These are phyloP conservation scores for Ilyonectria mors-panacis DNA, from an alignment of 2,329 filamentous ascomycete genomes.

Conservation along the genomic window DNA sequence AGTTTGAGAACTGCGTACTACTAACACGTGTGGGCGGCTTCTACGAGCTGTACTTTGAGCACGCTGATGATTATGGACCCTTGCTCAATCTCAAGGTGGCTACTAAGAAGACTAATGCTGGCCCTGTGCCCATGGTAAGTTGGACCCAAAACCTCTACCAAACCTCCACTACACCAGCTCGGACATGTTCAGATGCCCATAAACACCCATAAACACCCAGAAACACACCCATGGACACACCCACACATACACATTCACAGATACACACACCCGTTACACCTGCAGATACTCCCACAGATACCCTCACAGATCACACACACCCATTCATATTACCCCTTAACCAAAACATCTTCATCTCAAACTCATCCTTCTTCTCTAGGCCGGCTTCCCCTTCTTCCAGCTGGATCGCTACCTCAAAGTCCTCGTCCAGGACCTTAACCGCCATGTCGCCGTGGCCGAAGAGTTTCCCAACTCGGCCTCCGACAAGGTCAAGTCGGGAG, in stretches of 20 bases:
- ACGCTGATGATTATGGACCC: slow-evolving; percentile 90
- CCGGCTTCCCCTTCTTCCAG: slow-evolving; percentile 94
- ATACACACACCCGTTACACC: not conserved
- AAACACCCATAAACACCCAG: not conserved
- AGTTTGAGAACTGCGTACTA: slow-evolving; percentile 91
- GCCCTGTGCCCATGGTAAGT: slow-evolving; percentile 86
- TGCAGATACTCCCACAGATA: not conserved
- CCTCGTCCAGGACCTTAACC: slow-evolving; percentile 90
- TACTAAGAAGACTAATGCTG: slow-evolving; percentile 83
- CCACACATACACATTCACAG: not conserved
- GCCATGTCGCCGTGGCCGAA: slow-evolving; percentile 94
- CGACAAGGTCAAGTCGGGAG: slow-evolving; percentile 80
- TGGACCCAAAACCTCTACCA: slow-evolving; percentile 27
- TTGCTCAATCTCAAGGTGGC: slow-evolving; percentile 90
- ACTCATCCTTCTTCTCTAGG: slow-evolving; percentile 61
- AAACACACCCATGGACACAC: not conserved
- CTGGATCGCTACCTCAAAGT: slow-evolving; percentile 93
- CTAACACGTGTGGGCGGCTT: slow-evolving; percentile 95
- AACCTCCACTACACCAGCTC: slow-evolving; percentile 32
- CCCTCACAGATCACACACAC: not conserved
- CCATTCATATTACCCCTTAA: not conserved
- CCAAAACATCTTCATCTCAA: slow-evolving; percentile 28
- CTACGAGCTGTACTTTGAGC: slow-evolving; percentile 98
- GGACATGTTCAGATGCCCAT: slow-evolving; percentile 7
- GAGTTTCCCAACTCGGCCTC: slow-evolving; percentile 85